phyloP scores from a whole-genome alignment of 192 early-diverging fungal species.

The Funneliformis mosseae region DNA sequence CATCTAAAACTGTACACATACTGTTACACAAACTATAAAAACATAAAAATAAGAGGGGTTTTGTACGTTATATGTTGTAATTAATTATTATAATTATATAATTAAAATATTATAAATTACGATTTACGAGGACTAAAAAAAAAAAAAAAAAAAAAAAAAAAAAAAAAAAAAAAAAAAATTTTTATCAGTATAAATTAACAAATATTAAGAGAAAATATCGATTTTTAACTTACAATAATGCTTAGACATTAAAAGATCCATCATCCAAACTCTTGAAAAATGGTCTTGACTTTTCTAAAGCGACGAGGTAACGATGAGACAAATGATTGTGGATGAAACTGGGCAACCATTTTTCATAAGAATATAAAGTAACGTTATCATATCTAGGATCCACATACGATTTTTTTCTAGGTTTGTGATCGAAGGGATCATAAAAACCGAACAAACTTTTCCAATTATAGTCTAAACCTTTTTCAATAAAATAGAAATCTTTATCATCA shows the following conservation, averaged over 20 bases:
- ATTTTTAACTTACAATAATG: no score
- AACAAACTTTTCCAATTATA: not conserved
- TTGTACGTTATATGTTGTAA: no score
- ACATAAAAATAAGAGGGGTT: no score
- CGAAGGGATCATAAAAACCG: not conserved
- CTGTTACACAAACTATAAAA: no score
- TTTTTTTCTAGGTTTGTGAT: not conserved
- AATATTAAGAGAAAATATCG: no score
- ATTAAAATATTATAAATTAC: no score
- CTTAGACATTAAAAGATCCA: not conserved
- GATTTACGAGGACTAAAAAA: no score
- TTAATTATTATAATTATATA: no score
- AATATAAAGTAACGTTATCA: not conserved
- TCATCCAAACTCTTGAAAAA: not conserved
- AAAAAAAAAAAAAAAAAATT: no score
- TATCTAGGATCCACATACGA: not conserved
- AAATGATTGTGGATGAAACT: not conserved
- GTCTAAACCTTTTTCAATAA: not conserved
- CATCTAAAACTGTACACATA: no score
- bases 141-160: no score
- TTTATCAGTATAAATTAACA: no score
- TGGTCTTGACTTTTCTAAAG: not conserved
- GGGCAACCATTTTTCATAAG: not conserved
- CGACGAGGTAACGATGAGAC: not conserved
- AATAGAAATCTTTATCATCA: not conserved